phyloP scores from a whole-genome alignment of 139 green algal genomes.

The Trebouxia sp. region DNA sequence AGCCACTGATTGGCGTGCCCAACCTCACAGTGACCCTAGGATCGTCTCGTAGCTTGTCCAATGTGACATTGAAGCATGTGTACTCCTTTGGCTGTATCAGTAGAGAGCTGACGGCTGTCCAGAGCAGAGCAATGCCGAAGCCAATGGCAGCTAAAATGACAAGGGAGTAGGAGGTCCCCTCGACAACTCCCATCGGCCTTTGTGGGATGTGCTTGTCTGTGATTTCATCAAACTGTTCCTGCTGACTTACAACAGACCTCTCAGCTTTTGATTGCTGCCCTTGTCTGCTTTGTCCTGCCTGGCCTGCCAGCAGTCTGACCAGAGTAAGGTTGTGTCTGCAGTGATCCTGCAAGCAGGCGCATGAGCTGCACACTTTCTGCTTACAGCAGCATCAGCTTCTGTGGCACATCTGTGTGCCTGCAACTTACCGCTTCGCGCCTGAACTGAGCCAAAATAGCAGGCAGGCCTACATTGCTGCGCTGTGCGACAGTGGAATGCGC shows the following conservation, averaged over 20 bases:
- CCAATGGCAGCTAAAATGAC: constrained; percentile 88
- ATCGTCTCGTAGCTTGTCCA: constrained; percentile 85
- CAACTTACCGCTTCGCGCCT: constrained; percentile 2
- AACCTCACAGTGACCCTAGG: constrained; percentile 56
- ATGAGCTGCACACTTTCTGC: no score
- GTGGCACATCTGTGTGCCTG: no score
- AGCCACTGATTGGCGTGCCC: constrained; percentile 58
- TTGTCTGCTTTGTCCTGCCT: neutral
- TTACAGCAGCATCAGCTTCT: no score
- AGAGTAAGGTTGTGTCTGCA: constrained; percentile 3
- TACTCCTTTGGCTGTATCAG: constrained; percentile 86
- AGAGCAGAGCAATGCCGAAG: constrained; percentile 56
- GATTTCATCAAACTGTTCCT: constrained; percentile 53
- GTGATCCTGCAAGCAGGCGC: neutral
- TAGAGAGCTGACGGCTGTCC: constrained; percentile 67
- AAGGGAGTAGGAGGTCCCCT: constrained; percentile 86
- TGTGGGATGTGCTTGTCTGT: constrained; percentile 92
- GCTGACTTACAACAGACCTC: constrained; percentile 3
- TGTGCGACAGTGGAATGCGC: neutral
- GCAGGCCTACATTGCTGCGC: neutral
- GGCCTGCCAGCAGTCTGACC: neutral
- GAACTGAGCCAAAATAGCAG: neutral
- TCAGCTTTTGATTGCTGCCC: neutral
- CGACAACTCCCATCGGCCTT: constrained; percentile 83
- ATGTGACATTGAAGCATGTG: constrained; percentile 81